Evolutionary conservation across 495 filamentous ascomycete genomes (phyloP).

Genomic region (Aspergillus asperescens): DNA sequence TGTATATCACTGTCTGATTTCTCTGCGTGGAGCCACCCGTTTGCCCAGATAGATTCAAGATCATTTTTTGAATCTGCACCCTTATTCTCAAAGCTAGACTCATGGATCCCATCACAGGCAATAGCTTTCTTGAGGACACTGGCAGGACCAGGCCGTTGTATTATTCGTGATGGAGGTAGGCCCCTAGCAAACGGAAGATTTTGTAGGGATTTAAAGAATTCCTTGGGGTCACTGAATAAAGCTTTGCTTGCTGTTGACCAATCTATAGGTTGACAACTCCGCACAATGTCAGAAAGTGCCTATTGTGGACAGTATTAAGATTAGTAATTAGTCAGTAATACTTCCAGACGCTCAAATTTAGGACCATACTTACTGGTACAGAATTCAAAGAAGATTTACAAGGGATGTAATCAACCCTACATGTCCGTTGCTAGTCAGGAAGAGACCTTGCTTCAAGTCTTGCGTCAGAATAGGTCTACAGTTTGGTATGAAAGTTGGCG

Average conservation of each 20-base stretch:
- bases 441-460: slow-evolving; percentile 18
- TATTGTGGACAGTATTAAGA: slow-evolving; percentile 14
- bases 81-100: slow-evolving; percentile 14
- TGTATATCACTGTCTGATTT: slow-evolving; percentile 9
- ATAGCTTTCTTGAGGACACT: slow-evolving; percentile 17
- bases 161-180: slow-evolving; percentile 11
- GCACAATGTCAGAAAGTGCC: slow-evolving; percentile 4
- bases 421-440: slow-evolving; percentile 16
- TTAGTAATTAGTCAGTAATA: slow-evolving; percentile 12
- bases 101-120: slow-evolving; percentile 17
- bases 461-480: slow-evolving; percentile 11
- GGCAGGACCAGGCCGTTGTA: slow-evolving; percentile 10
- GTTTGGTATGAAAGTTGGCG: slow-evolving; percentile 12
- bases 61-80: slow-evolving; percentile 10
- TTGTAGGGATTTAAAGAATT: slow-evolving; percentile 10
- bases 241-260: slow-evolving; percentile 11
- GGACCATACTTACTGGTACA: slow-evolving; percentile 16
- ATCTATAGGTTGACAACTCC: slow-evolving; percentile 11
- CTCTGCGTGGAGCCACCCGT: slow-evolving; percentile 24
- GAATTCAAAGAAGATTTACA: slow-evolving; percentile 7
- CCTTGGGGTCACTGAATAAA: slow-evolving; percentile 11
- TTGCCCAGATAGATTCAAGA: slow-evolving; percentile 15
- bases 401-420: slow-evolving; percentile 16
- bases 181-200: slow-evolving; percentile 13
- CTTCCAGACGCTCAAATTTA: slow-evolving; percentile 6